phyloP scores from a whole-genome alignment of 495 filamentous ascomycete genomes.

The Daldinia vernicosa region DNA sequence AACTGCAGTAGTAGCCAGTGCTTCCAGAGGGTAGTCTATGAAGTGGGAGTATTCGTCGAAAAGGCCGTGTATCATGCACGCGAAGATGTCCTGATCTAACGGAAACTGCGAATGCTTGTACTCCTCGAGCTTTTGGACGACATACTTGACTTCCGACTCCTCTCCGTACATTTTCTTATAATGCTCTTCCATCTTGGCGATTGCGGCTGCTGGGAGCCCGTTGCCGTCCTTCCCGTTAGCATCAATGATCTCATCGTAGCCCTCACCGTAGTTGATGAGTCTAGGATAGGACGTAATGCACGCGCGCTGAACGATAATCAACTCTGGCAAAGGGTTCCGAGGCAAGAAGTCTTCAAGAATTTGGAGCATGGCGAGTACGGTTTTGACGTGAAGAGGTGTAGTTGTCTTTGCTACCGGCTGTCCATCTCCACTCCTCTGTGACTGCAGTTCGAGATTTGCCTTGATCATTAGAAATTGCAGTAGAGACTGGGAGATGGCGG shows the following conservation, averaged over 20 bases:
- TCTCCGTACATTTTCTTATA: conserved; percentile 96
- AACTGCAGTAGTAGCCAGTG: conserved; percentile 92
- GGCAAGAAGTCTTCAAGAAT: conserved; percentile 73
- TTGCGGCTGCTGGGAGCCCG: conserved; percentile 76
- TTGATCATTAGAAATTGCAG: conserved; percentile 82
- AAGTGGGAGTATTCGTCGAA: conserved; percentile 98
- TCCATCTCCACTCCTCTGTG: conserved; percentile 68
- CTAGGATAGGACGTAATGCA: conserved; percentile 95
- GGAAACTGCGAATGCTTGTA: conserved; percentile 88
- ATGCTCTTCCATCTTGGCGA: conserved; percentile 92
- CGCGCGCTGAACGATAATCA: conserved; percentile 74
- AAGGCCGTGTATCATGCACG: conserved; percentile 97
- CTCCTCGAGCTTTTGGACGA: conserved; percentile 79
- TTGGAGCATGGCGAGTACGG: conserved; percentile 81
- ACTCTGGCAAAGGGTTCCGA: conserved; percentile 56
- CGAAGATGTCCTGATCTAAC: conserved; percentile 89
- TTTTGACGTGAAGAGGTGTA: conserved; percentile 77
- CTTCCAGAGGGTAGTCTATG: conserved; percentile 90
- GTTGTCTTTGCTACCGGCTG: conserved; percentile 53
- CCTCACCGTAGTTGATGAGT: conserved; percentile 94
- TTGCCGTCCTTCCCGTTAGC: conserved; percentile 82
- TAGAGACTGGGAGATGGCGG: conserved; percentile 69
- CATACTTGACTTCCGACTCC: conserved; percentile 79
- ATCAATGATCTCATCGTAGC: conserved; percentile 88
- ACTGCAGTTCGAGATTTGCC: conserved; percentile 78